Conservation (phyloP, 345 rosid genomes). For the Arabis hirsuta region DNA sequence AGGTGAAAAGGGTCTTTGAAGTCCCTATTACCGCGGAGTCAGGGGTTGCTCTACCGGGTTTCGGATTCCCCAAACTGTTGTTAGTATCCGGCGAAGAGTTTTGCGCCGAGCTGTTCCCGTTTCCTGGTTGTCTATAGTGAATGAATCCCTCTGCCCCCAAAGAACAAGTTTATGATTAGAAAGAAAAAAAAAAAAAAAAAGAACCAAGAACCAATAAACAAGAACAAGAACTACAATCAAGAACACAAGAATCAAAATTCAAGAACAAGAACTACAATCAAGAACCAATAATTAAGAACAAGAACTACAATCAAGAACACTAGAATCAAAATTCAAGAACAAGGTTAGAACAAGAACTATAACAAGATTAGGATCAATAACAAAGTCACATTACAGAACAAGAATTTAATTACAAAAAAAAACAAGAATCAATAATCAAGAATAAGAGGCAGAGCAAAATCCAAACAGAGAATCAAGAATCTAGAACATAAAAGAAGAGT, state of each 20-base stretch:
- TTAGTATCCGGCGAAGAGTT: constrained; percentile 47
- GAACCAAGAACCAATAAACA: neutral
- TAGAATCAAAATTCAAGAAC: neutral
- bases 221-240: neutral
- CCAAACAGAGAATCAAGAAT: neutral
- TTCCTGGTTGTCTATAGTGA: constrained; percentile 40
- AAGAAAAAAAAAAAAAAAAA: neutral
- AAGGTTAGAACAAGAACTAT: neutral
- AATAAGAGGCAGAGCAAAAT: constrained; percentile 7
- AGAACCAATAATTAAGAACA: neutral
- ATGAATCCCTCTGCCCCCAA: constrained; percentile 45
- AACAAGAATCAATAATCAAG: neutral
- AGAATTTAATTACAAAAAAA: neutral
- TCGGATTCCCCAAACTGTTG: constrained; percentile 48
- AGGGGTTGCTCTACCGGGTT: constrained; percentile 40
- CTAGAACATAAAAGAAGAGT: neutral
- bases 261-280: neutral
- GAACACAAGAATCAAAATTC: neutral
- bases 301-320: neutral
- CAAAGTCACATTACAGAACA: neutral
- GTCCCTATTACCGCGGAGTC: constrained; percentile 50
- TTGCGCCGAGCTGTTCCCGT: constrained; percentile 43
- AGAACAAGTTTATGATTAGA: neutral
- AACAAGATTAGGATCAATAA: constrained; percentile 1
- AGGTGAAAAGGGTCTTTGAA: constrained; percentile 52